Base-by-base conservation (phyloP, 495 filamentous ascomycete genomes). In the Clohesyomyces aquaticus region DNA sequence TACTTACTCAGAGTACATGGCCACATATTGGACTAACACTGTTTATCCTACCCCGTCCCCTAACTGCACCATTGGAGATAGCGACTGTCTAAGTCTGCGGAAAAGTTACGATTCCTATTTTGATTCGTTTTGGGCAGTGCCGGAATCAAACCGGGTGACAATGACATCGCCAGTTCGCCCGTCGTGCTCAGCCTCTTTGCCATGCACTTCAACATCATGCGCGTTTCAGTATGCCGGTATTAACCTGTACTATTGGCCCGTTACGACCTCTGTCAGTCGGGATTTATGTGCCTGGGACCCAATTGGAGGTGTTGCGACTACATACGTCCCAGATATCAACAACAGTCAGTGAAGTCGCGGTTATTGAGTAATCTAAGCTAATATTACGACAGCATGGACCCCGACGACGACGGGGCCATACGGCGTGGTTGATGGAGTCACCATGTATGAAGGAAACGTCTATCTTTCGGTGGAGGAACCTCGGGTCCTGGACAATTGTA, bases 281-380 rank as follows among this genome's bases (percentile, higher is more conserved):
- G 57, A 60, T 22, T 38, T 29, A 8, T 60, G 57, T 26, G 57
- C 57, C 8, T 60, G 57, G 57, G 57, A 52, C 9, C 57, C 57
- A 19, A 22, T 29, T 3, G 32, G 9, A 9, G 57, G 57, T 2
- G 10, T n/a, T 16, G 57, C 57, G 11, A 38, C 55, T 3, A 48
- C 57, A 29, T 49, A 60, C 43, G 19, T 52, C 21, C 57, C 57
- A 11, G 28, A 41, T 43, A 23, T 41, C 3, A 60, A 60, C 19
- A 18, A 25, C 1, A 60, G 57, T 60, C 25, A 52, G 57, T 50
- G n/a, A 11, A 23, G 6, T 41, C 23, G 8, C 12, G 4, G 22
- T 2, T n/a, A 27, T 10, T 43, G 26, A 46, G 25, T 14, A 53
- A 1, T 26, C 21, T 4, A 12, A 25, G 22, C 19, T 11, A 26